Conservation (phyloP, 164 flowering plant genomes). For the Pachysandra terminalis region DNA sequence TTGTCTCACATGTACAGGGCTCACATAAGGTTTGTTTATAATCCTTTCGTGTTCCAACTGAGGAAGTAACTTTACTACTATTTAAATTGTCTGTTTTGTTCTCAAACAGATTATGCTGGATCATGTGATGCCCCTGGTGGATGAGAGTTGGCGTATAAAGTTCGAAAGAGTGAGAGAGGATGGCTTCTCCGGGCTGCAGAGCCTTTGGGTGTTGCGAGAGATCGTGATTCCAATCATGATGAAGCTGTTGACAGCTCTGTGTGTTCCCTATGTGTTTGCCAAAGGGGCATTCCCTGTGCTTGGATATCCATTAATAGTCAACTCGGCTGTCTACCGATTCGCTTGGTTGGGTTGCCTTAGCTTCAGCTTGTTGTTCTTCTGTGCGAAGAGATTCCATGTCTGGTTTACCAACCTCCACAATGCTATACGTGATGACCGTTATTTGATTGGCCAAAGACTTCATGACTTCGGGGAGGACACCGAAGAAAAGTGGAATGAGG, state of each 20-base stretch:
- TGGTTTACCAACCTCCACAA: constrained; percentile 99
- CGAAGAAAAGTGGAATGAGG: constrained; percentile 19
- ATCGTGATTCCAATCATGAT: constrained; percentile 80
- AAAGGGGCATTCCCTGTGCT: constrained; percentile 85
- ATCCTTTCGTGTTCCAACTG: no score
- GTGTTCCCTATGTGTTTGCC: constrained; percentile 93
- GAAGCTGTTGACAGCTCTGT: constrained; percentile 89
- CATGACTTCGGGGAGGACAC: constrained; percentile 77
- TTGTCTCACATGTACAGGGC: no score
- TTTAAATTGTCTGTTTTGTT: constrained; percentile 1
- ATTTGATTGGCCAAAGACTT: constrained; percentile 84
- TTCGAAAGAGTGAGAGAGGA: constrained; percentile 96
- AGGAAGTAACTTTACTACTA: no score
- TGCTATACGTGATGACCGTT: constrained; percentile 91
- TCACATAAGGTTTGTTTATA: no score
- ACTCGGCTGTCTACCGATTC: constrained; percentile 96
- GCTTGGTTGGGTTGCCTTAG: constrained; percentile 95
- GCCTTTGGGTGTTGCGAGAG: constrained; percentile 89
- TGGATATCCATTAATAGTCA: constrained; percentile 84
- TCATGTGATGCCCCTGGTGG: constrained; percentile 89
- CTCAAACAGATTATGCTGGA: constrained; percentile 81
- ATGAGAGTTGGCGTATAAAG: constrained; percentile 88
- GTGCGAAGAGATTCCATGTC: constrained; percentile 87
- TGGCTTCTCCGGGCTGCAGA: constrained; percentile 87
- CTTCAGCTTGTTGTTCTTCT: constrained; percentile 62